Base-by-base conservation (phyloP, 441 rosid species). In the Euphorbia schlechtendalii region DNA sequence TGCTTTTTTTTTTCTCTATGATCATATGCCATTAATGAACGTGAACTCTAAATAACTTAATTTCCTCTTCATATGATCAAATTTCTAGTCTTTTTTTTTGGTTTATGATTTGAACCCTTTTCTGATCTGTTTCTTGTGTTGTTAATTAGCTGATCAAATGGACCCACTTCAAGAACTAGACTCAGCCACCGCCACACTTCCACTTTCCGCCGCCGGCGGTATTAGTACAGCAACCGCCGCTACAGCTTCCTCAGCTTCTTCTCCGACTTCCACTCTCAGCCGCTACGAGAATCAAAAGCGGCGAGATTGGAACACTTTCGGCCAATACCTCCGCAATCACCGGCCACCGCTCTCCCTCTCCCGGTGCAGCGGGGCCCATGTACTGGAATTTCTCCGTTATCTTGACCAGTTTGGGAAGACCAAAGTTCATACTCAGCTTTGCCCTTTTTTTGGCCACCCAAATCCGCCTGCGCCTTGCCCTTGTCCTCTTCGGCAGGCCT, bases 391-490 rank as follows among this genome's bases (percentile, higher is more conserved):
- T 84, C 85, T 90, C 66, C 82, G 92, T 62, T 90, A 90, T 79
- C 81, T 90, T 5, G 96, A 90, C 78, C 96, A 90, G 76, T 90
- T 87, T 71, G 96, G 96, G 15, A 90, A 90, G 74, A 90, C 96
- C 59, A 90, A 87, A 76, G 96, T 90, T 62, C 96, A 90, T 65
- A 73, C 83, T 28, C 87, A 83, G 34, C 74, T 87, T 59, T 90
- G 95, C 72, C 95, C 92, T 20, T 90, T 90, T 83, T 90, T 84
- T 4, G 96, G 96, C 20, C 92, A 87, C 68, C 90, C 96, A 5
- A 87, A 82, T 75, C 96, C 96, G 25, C 96, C 96, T 3, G 95
- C 92, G n/a, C 95, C 96, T 13, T 90, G 96, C 66, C 87, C 92
- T 5, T 90, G 96, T 65, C 96, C 96, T 8, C 96, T 90, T 54